Base-by-base conservation (phyloP, 108 stramenopile species). In the Aurantiochytrium sp. region DNA sequence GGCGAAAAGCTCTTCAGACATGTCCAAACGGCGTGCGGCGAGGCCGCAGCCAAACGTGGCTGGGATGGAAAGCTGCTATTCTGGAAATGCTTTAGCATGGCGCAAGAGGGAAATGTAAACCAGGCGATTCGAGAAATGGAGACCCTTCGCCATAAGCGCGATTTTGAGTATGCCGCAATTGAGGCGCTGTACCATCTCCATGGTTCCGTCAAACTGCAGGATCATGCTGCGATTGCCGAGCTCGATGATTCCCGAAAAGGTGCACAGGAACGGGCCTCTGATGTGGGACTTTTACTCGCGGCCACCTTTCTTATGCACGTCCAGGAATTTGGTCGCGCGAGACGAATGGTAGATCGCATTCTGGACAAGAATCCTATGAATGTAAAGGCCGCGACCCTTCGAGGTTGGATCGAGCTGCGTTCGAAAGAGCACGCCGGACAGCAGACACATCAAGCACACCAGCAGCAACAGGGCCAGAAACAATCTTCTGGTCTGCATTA, bases 41-140 rank as follows among this genome's bases (percentile, higher is more conserved):
- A 90, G 44, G 60, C 88, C 4, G 5, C 59, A 4, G 44, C 42
- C 4, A 90, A 90, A 44, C 19, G 60, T 25, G 90, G 90, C 23
- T 60, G 60, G 21, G 88, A 88, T 4, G 72, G 88, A 4, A 53
- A 35, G 21, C 69, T 90, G 29, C 4, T 88, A 19, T 91, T 89
- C 89, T 91, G 88, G 89, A 60, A 69, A 53, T 93, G 93, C 18
- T 94, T 92, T 58, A 91, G 87, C 8, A 14, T 91, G 59, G 93
- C 89, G 28, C 90, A 90, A 89, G 87, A 88, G 55, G 93, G 87
- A 25, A 69, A 5, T 43, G 58, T 58, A 5, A 42, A 60, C 21
- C 92, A 90, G 49, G 92, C 92, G 5, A 92, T 94, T 23, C 93
- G 94, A 5, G 83, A 93, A 49, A 59, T 94, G 55, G 93, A 93